Evolutionary conservation across 2,329 filamentous ascomycete species (phyloP).

Genomic region (Fusarium sp.): DNA sequence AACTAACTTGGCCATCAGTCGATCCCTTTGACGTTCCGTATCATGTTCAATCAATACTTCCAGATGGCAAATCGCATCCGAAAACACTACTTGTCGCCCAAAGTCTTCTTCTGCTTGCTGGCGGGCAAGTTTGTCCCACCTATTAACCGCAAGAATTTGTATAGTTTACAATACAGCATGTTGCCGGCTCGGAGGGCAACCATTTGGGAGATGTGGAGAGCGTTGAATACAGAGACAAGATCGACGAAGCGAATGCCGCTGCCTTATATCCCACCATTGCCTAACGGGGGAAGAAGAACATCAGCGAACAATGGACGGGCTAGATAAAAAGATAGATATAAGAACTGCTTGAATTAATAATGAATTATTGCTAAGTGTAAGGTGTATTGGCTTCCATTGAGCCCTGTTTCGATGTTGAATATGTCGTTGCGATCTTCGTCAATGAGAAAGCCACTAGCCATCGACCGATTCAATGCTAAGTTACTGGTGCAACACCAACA

Average conservation of each 20-base stretch:
- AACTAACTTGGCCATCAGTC: constrained; percentile 63
- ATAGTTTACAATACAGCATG: constrained; percentile 98
- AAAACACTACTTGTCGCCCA: constrained; percentile 92
- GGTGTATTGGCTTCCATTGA: background rate
- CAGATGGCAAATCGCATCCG: constrained; percentile 91
- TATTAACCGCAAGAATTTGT: constrained; percentile 92
- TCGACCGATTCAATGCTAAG: background rate
- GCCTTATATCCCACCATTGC: constrained; percentile 48
- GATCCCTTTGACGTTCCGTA: constrained; percentile 87
- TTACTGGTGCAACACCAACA: background rate
- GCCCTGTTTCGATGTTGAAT: background rate
- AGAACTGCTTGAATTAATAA: background rate
- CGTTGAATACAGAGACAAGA: constrained; percentile 65
- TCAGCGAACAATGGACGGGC: constrained; percentile 45
- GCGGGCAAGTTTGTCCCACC: constrained; percentile 95
- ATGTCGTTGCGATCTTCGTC: too few species aligned
- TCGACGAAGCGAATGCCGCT: constrained; percentile 57
- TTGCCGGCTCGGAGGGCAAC: constrained; percentile 83
- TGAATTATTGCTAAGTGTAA: constrained; percentile 1
- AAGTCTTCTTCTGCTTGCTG: constrained; percentile 86
- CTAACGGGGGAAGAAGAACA: constrained; percentile 47
- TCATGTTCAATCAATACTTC: constrained; percentile 98
- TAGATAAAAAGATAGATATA: constrained; percentile 33
- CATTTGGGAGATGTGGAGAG: constrained; percentile 87
- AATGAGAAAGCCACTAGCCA: background rate